Evolutionary conservation across 805 yeast species (phyloP).

Genomic region (Dipodascus geniculatus): DNA sequence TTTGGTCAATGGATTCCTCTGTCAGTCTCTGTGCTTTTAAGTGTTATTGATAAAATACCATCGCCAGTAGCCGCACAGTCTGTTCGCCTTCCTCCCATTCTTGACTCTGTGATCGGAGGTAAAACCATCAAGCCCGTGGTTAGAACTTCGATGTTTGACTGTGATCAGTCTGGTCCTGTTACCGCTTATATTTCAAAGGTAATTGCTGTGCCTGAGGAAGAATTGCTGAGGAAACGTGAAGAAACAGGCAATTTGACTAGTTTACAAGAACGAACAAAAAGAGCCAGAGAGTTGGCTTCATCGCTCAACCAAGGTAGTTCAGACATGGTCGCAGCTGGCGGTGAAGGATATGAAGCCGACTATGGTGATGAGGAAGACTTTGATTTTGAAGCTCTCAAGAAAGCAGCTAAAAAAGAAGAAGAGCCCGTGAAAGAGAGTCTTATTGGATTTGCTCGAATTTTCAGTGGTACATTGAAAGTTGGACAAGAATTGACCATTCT

Average conservation of each 20-base stretch:
- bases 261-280: constrained; percentile 10
- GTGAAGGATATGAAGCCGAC: constrained; percentile 32
- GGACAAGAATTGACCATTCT: constrained; percentile 70
- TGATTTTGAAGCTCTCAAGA: neutral
- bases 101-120: constrained; percentile 45
- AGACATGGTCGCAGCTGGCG: constrained; percentile 13
- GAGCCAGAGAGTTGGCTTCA: constrained; percentile 15
- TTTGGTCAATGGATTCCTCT: constrained; percentile 94
- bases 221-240: constrained; percentile 20
- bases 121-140: constrained; percentile 38
- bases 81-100: constrained; percentile 54
- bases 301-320: neutral
- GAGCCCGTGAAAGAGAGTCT: constrained; percentile 45
- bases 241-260: constrained; percentile 3
- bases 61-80: constrained; percentile 71
- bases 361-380: constrained; percentile 36
- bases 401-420: constrained; percentile 31
- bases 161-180: constrained; percentile 55
- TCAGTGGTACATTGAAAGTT: constrained; percentile 65
- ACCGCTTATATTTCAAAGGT: constrained; percentile 84
- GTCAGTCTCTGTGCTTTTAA: constrained; percentile 69
- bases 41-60: constrained; percentile 77
- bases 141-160: constrained; percentile 44
- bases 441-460: constrained; percentile 81
- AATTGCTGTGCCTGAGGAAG: constrained; percentile 53